A percentile compares a stretch with the other conserved stretches of the same genome.
Conservation (phyloP, 179 eudicot genomes). For the Heliamphora pulchella region DNA sequence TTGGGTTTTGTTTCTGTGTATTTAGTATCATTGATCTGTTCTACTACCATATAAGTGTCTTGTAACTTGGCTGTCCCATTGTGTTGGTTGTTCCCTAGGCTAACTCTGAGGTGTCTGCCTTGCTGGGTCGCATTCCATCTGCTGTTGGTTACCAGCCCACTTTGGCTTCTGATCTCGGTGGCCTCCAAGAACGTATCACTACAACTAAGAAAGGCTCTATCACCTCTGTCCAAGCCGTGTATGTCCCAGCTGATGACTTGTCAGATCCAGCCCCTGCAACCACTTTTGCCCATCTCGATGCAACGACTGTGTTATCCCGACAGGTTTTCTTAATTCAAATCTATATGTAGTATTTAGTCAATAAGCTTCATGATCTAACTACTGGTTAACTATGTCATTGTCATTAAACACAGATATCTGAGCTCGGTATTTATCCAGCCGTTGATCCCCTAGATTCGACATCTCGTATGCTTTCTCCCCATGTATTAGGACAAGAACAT, state of each 20-base stretch:
- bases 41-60: neutral
- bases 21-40: neutral
- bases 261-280: conserved; percentile 49
- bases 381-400: neutral
- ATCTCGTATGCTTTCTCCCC: conserved; percentile 45
- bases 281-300: conserved; percentile 43
- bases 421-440: conserved; percentile 52
- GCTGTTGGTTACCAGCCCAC: conserved; percentile 50
- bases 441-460: conserved; percentile 45
- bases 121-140: conserved; percentile 43
- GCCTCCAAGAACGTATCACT: conserved; percentile 40
- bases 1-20: no score
- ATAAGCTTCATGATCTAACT: neutral
- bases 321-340: conserved; percentile 22
- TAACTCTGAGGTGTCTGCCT: conserved; percentile 57
- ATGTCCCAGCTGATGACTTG: conserved; percentile 47
- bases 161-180: conserved; percentile 38
- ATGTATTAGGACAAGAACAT: conserved; percentile 38
- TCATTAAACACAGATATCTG: conserved; percentile 47
- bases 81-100: conserved; percentile 35
- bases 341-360: neutral
- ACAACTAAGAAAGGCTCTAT: conserved; percentile 39
- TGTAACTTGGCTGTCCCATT: neutral
- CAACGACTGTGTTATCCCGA: conserved; percentile 35
- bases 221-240: conserved; percentile 42